Percentiles rank a stretch among this genome's conserved stretches.
These are phyloP conservation scores for Saposhnikovia divaricata DNA, from an alignment of 129 eudicot genomes.

Conservation along the genomic window DNA sequence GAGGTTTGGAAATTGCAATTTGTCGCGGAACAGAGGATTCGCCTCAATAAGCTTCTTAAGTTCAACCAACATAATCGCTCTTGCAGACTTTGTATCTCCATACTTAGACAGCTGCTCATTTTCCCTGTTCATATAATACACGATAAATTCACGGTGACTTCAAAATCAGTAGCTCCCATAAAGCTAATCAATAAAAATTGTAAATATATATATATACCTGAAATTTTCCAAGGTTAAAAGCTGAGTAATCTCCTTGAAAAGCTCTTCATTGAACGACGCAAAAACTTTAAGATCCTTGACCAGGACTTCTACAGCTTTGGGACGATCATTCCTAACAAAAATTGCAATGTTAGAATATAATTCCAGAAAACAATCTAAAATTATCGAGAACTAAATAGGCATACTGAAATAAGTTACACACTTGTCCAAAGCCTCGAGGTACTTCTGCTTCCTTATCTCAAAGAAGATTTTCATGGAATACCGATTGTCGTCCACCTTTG, in stretches of 20 bases:
- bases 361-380: background rate
- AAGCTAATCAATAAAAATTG: background rate
- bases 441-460: slow-evolving; percentile 91
- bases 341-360: slow-evolving; percentile 14
- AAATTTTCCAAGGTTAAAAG: slow-evolving; percentile 72
- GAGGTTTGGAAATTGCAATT: slow-evolving; percentile 74
- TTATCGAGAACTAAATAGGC: background rate
- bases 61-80: slow-evolving; percentile 86
- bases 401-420: slow-evolving; percentile 13
- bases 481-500: slow-evolving; percentile 88
- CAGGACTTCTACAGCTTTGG: slow-evolving; percentile 81
- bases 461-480: slow-evolving; percentile 94
- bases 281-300: slow-evolving; percentile 92
- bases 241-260: slow-evolving; percentile 86
- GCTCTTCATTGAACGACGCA: slow-evolving; percentile 87
- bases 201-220: slow-evolving; percentile 38
- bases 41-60: slow-evolving; percentile 91
- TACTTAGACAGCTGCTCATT: slow-evolving; percentile 82
- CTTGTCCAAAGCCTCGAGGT: slow-evolving; percentile 96
- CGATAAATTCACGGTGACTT: background rate
- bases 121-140: slow-evolving; percentile 44
- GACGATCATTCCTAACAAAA: slow-evolving; percentile 64
- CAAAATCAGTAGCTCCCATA: background rate
- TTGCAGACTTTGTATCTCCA: slow-evolving; percentile 89
- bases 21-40: slow-evolving; percentile 83